Base-by-base conservation (phyloP, 106 monocot species). In the Acorus gramineus region DNA sequence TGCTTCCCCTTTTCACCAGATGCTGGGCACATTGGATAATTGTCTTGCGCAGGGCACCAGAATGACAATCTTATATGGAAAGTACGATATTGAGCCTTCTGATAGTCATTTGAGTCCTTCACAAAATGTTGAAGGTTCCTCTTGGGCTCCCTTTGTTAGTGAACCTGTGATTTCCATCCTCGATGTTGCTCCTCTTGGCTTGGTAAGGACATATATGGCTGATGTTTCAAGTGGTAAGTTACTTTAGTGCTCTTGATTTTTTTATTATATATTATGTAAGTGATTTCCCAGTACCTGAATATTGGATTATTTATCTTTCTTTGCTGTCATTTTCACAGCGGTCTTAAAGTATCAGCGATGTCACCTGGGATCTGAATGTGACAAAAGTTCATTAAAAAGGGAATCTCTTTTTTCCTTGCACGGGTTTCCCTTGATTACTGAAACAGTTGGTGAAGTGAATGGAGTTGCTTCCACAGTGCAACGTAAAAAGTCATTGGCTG, bases 161-260 rank as follows among this genome's bases (percentile, higher is more conserved):
- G 69, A 56, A 12, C 74, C 84, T 56, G 63, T 85, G 11, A 6
- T 62, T 6, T 96, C 95, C 1, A 67, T 87, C 71, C 82, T 96
- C 60, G 95, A 96, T 79, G 81, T 96, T 57, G 71, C 80, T 62
- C 78, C 87, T 50, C 90, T 96, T 71, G 50, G 62, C 49, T 49
- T 87, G 55, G 78, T 69, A 4, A 87, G 75, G 66, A 61, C 49
- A 71, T 96, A 80, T 70, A 65, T 85, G 71, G 55, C 55, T 53
- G 86, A 96, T 82, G 76, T 96, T 68, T 71, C 78, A 50, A 74
- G 70, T 55, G 74, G 95, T 96, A 87, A 61, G 90, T 85, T 64
- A 69, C 56, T 14, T 44, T 50, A 70, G 74, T 46, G 9, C 61
- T 14, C 42, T 58, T 53, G 42, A 8, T 68, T 8, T 7, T 12